A percentile compares a stretch with the other conserved stretches of the same genome.
phyloP scores from a whole-genome alignment of 225 moss, liverwort and hornwort genomes.

The Sphagnum tenellum region DNA sequence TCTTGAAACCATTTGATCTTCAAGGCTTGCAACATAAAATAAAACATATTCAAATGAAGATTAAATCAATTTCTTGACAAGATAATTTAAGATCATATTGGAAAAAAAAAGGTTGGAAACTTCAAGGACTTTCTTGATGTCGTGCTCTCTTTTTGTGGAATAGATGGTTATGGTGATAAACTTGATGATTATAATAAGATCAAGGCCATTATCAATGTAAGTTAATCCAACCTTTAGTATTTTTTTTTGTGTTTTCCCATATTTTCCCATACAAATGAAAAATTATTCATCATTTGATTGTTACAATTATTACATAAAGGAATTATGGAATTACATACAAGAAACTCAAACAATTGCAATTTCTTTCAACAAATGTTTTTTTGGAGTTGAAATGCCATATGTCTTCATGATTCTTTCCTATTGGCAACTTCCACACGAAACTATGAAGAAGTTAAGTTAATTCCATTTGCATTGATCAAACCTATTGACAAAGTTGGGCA shows the following conservation, averaged over 20 bases:
- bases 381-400: neutral
- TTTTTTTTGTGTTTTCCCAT: too few species aligned
- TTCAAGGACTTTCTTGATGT: constrained; percentile 5
- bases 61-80: constrained; percentile 8
- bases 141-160: constrained; percentile 3
- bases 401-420: neutral
- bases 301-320: too few species aligned
- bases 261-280: too few species aligned
- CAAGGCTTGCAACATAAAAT: constrained; percentile 22
- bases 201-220: constrained; percentile 11
- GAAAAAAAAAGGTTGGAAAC: neutral
- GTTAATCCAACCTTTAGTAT: neutral
- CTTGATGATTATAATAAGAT: constrained; percentile 1
- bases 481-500: constrained; percentile 5
- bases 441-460: too few species aligned
- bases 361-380: neutral
- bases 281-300: too few species aligned
- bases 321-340: too few species aligned
- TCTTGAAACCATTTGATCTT: constrained; percentile 27
- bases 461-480: too few species aligned
- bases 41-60: neutral
- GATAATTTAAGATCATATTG: constrained; percentile 17
- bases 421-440: too few species aligned
- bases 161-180: constrained; percentile 3
- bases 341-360: neutral